phyloP scores from a whole-genome alignment of 345 rosid genomes.

The Litchi chinensis region DNA sequence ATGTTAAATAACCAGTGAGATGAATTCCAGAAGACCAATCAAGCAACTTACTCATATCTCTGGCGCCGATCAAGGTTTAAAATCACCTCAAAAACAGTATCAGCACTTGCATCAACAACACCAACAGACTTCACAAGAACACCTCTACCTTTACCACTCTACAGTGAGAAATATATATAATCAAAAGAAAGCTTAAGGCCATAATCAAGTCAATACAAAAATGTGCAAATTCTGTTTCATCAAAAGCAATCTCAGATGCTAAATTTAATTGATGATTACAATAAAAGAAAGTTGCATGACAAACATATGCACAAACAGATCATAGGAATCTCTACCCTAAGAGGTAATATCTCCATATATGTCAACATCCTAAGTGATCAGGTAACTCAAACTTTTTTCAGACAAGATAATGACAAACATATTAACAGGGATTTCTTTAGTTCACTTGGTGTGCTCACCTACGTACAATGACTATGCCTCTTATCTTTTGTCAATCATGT shows the following conservation, averaged over 20 bases:
- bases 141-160: slow-evolving; percentile 85
- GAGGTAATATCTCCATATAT: neutral
- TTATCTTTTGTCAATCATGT: neutral
- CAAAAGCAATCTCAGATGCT: neutral
- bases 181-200: slow-evolving; percentile 12
- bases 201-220: neutral
- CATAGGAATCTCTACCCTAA: neutral
- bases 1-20: slow-evolving; percentile 24
- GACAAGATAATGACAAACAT: neutral
- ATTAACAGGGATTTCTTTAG: neutral
- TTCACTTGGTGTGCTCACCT: neutral
- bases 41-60: slow-evolving; percentile 84
- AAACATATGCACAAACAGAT: neutral
- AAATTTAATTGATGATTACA: neutral
- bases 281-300: neutral
- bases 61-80: slow-evolving; percentile 66
- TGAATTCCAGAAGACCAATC: slow-evolving; percentile 17
- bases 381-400: neutral
- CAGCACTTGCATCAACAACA: slow-evolving; percentile 84
- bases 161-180: slow-evolving; percentile 24
- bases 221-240: slow-evolving; percentile 1
- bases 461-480: neutral
- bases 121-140: slow-evolving; percentile 87
- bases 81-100: slow-evolving; percentile 82
- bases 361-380: neutral